Evolutionary conservation across 371 early-diverging fungal genomes (phyloP), one percentile per base, ranked within the genome.

Genomic region (Mucor sp.): DNA sequence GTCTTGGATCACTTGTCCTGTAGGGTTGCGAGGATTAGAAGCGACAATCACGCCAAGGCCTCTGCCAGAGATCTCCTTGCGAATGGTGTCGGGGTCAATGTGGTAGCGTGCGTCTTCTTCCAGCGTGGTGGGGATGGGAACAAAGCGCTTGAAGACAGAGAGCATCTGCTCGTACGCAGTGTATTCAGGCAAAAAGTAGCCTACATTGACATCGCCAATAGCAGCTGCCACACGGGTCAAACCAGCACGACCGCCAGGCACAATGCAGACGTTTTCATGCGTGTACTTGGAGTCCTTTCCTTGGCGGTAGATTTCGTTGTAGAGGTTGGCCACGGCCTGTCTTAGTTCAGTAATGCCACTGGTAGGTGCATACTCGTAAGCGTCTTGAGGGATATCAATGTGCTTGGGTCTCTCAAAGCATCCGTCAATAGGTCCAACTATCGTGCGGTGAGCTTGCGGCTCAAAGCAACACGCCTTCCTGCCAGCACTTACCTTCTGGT

Each of bases 21-120:
- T 83, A 5, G 85, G 85, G 60, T 85, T 85, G 47, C 82, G 81
- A n/a, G 85, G 85, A 58, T 85, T 85, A 9, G 79, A 79, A 0
- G 75, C 78, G 2, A 85, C 78, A n/a, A 85, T 67, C 4, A 83
- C 79, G 14, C 82, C 80, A 0, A 85, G 55, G 4, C 85, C 85
- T 8, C 84, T 68, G 17, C 76, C 74, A 3, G 72, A 47, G 28
- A 85, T 79, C 44, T 85, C 85, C 41, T 78, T 77, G 4, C 74
- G 65, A 1, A 85, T 70, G 6, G 72, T 76, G 3, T 72, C 69
- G 2, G 82, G 70, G 19, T 77, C 65, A 32, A 85, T 79, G 59
- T 82, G 84, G 39, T 82, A 85, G 6, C 61, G 60, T 1, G 71
- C 37, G 7, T 74, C 76, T 55, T 80, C 82, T 19, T 79, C 77